Conservation (phyloP, 345 rosid genomes). For the Stellera chamaejasme region DNA sequence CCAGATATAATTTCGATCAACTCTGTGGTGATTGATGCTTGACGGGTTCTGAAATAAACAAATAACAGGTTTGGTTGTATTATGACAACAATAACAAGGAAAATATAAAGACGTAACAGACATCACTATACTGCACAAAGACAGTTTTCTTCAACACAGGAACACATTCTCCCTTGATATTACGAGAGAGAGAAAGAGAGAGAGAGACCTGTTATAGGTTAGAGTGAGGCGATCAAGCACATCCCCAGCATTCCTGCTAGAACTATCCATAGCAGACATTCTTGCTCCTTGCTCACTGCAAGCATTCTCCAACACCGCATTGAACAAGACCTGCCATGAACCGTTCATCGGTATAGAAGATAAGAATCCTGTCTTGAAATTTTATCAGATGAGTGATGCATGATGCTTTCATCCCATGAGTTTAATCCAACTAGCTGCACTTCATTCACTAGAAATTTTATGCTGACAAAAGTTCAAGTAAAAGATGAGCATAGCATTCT, state of each 20-base stretch:
- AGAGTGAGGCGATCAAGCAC: slow-evolving; percentile 95
- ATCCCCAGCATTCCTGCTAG: slow-evolving; percentile 98
- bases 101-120: too few species aligned
- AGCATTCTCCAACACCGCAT: slow-evolving; percentile 87
- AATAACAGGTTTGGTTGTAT: background rate
- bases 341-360: too few species aligned
- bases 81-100: too few species aligned
- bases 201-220: slow-evolving; percentile 57
- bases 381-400: too few species aligned
- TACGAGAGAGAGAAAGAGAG: background rate
- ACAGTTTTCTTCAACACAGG: background rate
- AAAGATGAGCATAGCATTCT: too few species aligned
- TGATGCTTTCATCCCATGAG: too few species aligned
- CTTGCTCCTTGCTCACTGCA: slow-evolving; percentile 84
- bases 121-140: too few species aligned
- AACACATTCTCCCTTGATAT: background rate
- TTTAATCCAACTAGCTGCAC: too few species aligned
- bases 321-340: slow-evolving; percentile 59
- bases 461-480: too few species aligned
- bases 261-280: slow-evolving; percentile 97
- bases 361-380: too few species aligned
- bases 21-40: slow-evolving; percentile 97
- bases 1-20: slow-evolving; percentile 97
- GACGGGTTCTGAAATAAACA: slow-evolving; percentile 70
- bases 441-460: too few species aligned